Evolutionary conservation across 1,284 basidiomycete species (phyloP).

Genomic region (Malassezia sp.): DNA sequence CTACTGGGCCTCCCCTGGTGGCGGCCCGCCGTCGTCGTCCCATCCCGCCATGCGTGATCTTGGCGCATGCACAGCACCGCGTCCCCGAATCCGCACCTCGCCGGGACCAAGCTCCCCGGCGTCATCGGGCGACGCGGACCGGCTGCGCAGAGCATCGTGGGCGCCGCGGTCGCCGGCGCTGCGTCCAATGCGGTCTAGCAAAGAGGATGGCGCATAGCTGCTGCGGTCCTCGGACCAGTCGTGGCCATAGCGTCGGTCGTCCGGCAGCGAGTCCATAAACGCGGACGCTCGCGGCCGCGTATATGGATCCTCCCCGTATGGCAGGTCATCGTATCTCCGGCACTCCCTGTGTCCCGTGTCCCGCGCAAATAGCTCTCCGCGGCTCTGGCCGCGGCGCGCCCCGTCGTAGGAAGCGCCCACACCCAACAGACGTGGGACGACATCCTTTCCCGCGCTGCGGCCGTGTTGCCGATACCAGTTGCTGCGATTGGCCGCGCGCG

Average conservation of each 20-base stretch:
- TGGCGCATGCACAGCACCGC: conserved; percentile 12
- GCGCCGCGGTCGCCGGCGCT: neutral
- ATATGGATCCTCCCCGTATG: conserved; percentile 4
- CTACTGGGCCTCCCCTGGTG: too few species aligned
- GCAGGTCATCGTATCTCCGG: neutral
- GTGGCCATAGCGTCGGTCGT: neutral
- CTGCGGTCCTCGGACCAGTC: conserved; percentile 13
- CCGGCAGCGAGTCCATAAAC: too few species aligned
- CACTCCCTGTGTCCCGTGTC: neutral
- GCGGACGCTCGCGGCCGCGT: neutral
- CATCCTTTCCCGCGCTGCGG: conserved; percentile 35
- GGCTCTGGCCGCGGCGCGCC: neutral
- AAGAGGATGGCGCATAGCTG: conserved; percentile 1
- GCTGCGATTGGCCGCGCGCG: conserved; percentile 21
- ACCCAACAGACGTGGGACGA: conserved; percentile 35
- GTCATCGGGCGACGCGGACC: conserved; percentile 7
- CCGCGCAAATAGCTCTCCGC: neutral
- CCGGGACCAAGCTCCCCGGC: neutral
- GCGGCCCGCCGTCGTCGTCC: conserved; percentile 1
- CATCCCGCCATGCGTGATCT: conserved; percentile 1
- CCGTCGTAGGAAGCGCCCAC: conserved; percentile 23
- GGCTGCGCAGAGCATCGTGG: neutral
- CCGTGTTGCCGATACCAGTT: conserved; percentile 44
- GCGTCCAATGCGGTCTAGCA: conserved; percentile 1
- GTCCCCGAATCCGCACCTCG: conserved; percentile 8